Percentiles rank a stretch among this genome's conserved stretches.
phyloP scores from a whole-genome alignment of 371 early-diverging fungal genomes.

The Apophysomyces elegans region DNA sequence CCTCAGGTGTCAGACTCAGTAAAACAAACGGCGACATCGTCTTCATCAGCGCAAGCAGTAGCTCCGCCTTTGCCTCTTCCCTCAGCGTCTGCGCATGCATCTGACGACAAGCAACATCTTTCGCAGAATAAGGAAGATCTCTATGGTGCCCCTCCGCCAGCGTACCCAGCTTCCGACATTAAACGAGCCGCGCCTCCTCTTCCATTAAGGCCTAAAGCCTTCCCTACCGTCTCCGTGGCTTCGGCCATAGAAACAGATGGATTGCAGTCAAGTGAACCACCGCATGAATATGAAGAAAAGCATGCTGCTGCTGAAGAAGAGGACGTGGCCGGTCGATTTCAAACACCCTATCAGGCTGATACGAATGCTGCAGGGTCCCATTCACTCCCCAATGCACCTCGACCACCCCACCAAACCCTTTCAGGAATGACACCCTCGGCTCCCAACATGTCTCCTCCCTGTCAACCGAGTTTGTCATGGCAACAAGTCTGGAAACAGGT shows the following conservation, averaged over 20 bases:
- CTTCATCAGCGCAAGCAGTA: neutral
- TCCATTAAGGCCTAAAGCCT: neutral
- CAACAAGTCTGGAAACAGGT: conserved; percentile 14
- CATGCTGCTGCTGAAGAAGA: neutral
- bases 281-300: neutral
- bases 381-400: conserved; percentile 18
- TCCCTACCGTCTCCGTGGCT: neutral
- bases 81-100: neutral
- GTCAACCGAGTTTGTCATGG: neutral
- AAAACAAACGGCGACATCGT: no score
- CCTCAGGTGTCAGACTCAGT: neutral
- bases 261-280: neutral
- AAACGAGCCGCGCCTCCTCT: neutral
- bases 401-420: conserved; percentile 15
- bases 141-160: neutral
- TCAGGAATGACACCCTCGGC: conserved; percentile 20
- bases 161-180: neutral
- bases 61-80: neutral
- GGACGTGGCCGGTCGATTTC: neutral
- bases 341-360: conserved; percentile 27
- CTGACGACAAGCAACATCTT: neutral
- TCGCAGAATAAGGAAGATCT: neutral
- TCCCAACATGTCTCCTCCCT: neutral
- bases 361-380: conserved; percentile 7
- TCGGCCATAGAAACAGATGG: neutral